Evolutionary conservation across 805 yeast species (phyloP).

Genomic region (Suhomyces pyralidae): DNA sequence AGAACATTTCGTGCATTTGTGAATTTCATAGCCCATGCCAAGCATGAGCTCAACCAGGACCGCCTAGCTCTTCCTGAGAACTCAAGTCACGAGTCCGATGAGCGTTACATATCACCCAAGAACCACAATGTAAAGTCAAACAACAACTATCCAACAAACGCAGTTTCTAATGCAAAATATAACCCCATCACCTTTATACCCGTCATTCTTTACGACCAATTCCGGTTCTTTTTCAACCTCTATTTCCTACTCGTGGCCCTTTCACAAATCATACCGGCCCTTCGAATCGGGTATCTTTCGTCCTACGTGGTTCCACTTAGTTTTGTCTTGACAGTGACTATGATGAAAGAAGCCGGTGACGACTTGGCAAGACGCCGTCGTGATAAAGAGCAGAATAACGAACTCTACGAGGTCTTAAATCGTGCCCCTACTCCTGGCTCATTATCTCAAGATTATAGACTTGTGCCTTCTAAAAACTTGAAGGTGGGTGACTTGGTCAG

Average conservation of each 20-base stretch:
- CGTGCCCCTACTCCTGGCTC: conserved; percentile 13
- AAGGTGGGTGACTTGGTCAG: conserved; percentile 84
- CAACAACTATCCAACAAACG: conserved; percentile 50
- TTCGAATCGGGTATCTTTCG: conserved; percentile 89
- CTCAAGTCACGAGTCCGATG: conserved; percentile 12
- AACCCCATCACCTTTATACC: conserved; percentile 87
- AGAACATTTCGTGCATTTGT: conserved; percentile 9
- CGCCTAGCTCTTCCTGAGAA: conserved; percentile 11
- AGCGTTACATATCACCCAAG: conserved; percentile 42
- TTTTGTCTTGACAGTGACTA: conserved; percentile 87
- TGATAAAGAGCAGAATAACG: conserved; percentile 85
- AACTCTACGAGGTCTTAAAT: conserved; percentile 67
- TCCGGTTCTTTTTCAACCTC: conserved; percentile 92
- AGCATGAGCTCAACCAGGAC: conserved; percentile 24
- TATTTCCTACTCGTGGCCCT: conserved; percentile 91
- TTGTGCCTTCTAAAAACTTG: conserved; percentile 54
- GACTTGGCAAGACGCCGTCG: conserved; percentile 88
- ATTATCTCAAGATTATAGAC: conserved; percentile 22
- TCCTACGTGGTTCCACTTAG: conserved; percentile 93
- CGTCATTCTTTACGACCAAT: conserved; percentile 86
- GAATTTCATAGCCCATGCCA: conserved; percentile 22
- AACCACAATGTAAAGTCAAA: conserved; percentile 18
- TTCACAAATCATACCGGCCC: conserved; percentile 85
- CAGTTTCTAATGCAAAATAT: conserved; percentile 91
- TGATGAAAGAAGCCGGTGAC: conserved; percentile 94